Evolutionary conservation across 352 stramenopile species (phyloP).

Genomic region (Poterioochromonas sp.): DNA sequence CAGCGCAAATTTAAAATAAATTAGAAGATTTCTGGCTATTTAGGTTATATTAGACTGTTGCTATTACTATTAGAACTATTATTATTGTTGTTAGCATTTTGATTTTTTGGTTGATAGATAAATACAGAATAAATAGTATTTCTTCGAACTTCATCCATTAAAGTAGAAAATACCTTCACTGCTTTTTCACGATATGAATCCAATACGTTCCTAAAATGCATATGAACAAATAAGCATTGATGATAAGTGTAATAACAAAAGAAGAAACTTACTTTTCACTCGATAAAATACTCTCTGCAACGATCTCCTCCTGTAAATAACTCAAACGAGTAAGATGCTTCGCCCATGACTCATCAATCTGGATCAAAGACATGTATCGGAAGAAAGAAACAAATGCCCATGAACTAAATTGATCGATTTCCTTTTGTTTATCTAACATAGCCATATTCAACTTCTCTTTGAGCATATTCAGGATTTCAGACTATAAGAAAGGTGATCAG

Average conservation of each 20-base stretch:
- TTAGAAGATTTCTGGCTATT: not conserved
- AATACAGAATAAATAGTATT: slow-evolving; percentile 72
- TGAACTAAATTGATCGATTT: not conserved
- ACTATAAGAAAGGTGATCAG: too few relatives aligned
- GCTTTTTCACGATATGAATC: slow-evolving; percentile 54
- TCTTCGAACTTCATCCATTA: slow-evolving; percentile 58
- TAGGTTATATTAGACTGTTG: not conserved
- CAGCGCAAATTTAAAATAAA: not conserved
- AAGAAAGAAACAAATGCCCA: not conserved
- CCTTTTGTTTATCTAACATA: not conserved
- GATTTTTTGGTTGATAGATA: slow-evolving; percentile 41
- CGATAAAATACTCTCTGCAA: too few relatives aligned
- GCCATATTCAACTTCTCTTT: too few relatives aligned
- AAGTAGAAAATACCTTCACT: slow-evolving; percentile 55
- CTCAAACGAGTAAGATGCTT: slow-evolving; percentile 67
- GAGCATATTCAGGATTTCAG: too few relatives aligned
- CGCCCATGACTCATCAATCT: slow-evolving; percentile 64
- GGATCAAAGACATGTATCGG: not conserved
- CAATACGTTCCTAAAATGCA: slow-evolving; percentile 56
- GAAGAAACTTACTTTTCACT: too few relatives aligned
- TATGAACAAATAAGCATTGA: too few relatives aligned
- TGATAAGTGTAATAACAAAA: too few relatives aligned
- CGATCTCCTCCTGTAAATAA: slow-evolving; percentile 63
- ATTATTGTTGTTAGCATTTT: not conserved
- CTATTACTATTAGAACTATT: not conserved